These are phyloP conservation scores for Sporothrix dimorphospora DNA, from an alignment of 2,329 filamentous ascomycete genomes.

Conservation along the genomic window DNA sequence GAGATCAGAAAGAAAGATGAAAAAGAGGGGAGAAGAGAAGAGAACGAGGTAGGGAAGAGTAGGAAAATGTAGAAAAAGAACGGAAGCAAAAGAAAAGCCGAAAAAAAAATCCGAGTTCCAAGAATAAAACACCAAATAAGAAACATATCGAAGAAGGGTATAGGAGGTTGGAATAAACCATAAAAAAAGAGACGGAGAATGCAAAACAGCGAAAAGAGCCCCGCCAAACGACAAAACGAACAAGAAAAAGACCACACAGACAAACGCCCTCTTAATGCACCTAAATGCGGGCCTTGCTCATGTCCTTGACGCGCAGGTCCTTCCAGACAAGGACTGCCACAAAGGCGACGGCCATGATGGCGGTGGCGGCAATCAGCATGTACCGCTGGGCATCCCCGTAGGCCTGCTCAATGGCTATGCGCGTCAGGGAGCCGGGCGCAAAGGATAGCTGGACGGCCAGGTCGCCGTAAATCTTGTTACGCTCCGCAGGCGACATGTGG, in stretches of 20 bases:
- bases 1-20: too few relatives aligned
- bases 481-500: conserved; percentile 42
- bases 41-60: too few relatives aligned
- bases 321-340: conserved; percentile 8
- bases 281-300: background rate
- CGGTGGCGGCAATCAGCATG: conserved; percentile 51
- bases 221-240: background rate
- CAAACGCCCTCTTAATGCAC: background rate
- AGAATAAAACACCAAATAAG: too few relatives aligned
- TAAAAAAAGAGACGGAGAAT: too few relatives aligned
- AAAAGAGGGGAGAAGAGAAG: too few relatives aligned
- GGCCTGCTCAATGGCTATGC: conserved; percentile 58
- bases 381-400: conserved; percentile 56
- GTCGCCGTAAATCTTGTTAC: conserved; percentile 55
- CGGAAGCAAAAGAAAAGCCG: too few relatives aligned
- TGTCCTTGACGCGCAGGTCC: conserved; percentile 20
- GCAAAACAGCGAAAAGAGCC: background rate
- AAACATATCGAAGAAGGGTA: too few relatives aligned
- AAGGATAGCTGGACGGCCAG: conserved; percentile 57
- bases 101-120: too few relatives aligned
- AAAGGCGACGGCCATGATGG: background rate
- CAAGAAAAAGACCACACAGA: conserved; percentile 9
- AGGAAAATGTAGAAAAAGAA: too few relatives aligned
- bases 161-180: too few relatives aligned
- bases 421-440: conserved; percentile 50